Evolutionary conservation across 768 basidiomycete genomes (phyloP).

Genomic region (Mycena pura): DNA sequence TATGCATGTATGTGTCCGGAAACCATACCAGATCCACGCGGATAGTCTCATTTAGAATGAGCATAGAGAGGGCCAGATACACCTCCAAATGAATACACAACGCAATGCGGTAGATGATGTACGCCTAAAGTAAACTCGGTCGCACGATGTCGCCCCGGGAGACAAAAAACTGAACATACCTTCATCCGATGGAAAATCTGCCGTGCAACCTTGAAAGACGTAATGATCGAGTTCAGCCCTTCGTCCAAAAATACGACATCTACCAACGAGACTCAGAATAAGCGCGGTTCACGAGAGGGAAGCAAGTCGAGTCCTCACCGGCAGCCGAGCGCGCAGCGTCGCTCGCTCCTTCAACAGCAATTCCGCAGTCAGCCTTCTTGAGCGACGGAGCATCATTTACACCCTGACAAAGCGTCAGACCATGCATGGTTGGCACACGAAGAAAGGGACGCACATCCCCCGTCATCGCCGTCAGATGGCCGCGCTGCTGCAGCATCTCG

Average conservation of each 20-base stretch:
- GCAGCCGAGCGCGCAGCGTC: conserved; percentile 48
- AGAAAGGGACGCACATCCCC: conserved; percentile 38
- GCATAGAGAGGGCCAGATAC: conserved; percentile 50
- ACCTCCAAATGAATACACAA: conserved; percentile 56
- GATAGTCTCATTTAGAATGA: conserved; percentile 55
- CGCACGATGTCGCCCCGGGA: neutral
- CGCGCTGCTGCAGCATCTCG: conserved; percentile 46
- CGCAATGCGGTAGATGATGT: conserved; percentile 56
- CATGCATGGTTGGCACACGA: neutral
- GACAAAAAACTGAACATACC: conserved; percentile 38
- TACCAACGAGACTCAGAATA: neutral
- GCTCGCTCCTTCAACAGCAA: conserved; percentile 50
- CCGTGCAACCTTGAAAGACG: conserved; percentile 53
- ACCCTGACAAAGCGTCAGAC: conserved; percentile 3
- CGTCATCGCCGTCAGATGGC: conserved; percentile 52
- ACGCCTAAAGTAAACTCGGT: conserved; percentile 44
- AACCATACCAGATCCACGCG: conserved; percentile 53
- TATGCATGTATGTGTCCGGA: conserved; percentile 43
- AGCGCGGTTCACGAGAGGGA: neutral
- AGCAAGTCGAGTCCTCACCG: conserved; percentile 21
- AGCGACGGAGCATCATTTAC: conserved; percentile 42
- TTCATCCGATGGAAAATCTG: conserved; percentile 60
- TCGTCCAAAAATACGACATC: conserved; percentile 58
- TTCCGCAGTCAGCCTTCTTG: conserved; percentile 37
- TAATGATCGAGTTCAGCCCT: conserved; percentile 49